phyloP scores from a whole-genome alignment of 2,329 filamentous ascomycete species.

The Hymenoscyphus salicellus region DNA sequence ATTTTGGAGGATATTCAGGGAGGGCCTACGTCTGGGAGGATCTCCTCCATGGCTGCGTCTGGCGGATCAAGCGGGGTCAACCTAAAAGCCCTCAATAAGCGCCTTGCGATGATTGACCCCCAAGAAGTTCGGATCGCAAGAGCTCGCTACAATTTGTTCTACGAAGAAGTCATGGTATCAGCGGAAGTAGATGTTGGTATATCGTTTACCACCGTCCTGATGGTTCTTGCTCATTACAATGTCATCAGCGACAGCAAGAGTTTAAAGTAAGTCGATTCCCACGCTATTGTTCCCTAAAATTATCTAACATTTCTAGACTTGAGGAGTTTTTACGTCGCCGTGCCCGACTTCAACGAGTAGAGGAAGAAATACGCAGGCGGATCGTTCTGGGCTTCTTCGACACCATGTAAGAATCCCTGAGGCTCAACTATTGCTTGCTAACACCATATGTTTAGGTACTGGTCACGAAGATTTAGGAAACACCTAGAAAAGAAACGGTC shows the following conservation, averaged over 20 bases:
- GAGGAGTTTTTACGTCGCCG: constrained; percentile 93
- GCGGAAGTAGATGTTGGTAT: constrained; percentile 88
- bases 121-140: constrained; percentile 71
- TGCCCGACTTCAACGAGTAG: constrained; percentile 85
- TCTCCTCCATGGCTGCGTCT: constrained; percentile 50
- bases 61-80: constrained; percentile 61
- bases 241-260: constrained; percentile 98
- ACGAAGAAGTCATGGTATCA: constrained; percentile 91
- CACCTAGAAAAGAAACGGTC: constrained; percentile 69
- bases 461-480: constrained; percentile 77
- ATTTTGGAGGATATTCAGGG: constrained; percentile 79
- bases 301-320: constrained; percentile 53
- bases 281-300: background rate
- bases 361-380: constrained; percentile 88
- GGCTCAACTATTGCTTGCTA: constrained; percentile 17
- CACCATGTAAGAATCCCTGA: constrained; percentile 59
- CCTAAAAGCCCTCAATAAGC: constrained; percentile 68
- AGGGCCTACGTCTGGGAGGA: constrained; percentile 39
- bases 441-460: constrained; percentile 54
- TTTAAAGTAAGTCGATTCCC: constrained; percentile 57
- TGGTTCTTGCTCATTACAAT: constrained; percentile 97
- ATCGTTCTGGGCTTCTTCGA: constrained; percentile 95
- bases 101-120: constrained; percentile 72
- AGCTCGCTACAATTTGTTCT: constrained; percentile 87
- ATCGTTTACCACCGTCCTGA: constrained; percentile 84